phyloP scores from a whole-genome alignment of 345 rosid genomes.

The Durio zibethinus region DNA sequence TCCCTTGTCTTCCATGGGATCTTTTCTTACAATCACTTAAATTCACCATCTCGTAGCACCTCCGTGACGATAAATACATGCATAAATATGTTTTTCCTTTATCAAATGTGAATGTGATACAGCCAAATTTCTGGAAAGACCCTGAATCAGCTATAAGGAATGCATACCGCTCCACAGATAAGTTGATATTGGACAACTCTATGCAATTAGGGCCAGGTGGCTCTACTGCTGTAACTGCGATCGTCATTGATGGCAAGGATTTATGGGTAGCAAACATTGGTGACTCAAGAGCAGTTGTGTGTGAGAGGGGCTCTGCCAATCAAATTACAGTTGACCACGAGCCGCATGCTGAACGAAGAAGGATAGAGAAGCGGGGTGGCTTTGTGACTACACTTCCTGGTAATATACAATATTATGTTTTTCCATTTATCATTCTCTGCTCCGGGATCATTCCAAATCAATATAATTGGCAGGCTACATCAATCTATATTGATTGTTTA shows the following conservation, averaged over 20 bases:
- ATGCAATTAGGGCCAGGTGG: conserved; percentile 59
- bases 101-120: not conserved
- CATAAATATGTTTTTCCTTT: not conserved
- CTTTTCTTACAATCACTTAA: no score
- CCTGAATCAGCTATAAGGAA: conserved; percentile 39
- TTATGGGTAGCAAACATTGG: conserved; percentile 63
- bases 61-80: no score
- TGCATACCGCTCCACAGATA: conserved; percentile 51
- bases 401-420: not conserved
- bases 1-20: not conserved
- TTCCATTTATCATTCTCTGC: not conserved
- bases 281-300: conserved; percentile 55
- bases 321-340: conserved; percentile 58
- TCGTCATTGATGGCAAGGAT: conserved; percentile 56
- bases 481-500: not conserved
- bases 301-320: conserved; percentile 54
- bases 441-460: not conserved
- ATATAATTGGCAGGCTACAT: not conserved
- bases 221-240: conserved; percentile 62
- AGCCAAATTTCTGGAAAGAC: conserved; percentile 50
- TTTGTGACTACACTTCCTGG: conserved; percentile 56
- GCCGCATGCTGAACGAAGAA: conserved; percentile 41
- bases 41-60: no score
- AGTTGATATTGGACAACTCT: conserved; percentile 44
- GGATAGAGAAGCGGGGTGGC: conserved; percentile 54